Evolutionary conservation across 345 rosid genomes (phyloP).

Genomic region (Pistacia atlantica): DNA sequence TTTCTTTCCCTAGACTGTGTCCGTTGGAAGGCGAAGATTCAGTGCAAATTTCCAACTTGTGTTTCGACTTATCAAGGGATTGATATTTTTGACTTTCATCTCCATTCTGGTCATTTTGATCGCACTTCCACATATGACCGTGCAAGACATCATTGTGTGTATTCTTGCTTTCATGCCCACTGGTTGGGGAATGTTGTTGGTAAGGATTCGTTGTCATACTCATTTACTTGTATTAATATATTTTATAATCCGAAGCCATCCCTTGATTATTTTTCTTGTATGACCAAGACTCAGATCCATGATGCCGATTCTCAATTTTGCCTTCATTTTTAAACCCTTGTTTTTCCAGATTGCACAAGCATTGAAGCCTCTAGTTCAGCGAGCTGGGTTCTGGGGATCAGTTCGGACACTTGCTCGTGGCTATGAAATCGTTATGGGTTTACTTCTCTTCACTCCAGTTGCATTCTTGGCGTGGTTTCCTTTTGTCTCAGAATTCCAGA

Average conservation of each 20-base stretch:
- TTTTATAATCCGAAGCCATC: neutral
- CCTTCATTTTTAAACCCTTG: neutral
- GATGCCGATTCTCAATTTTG: neutral
- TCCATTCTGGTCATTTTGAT: constrained; percentile 76
- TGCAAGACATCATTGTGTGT: constrained; percentile 85
- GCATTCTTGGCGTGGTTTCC: constrained; percentile 99
- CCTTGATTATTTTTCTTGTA: neutral
- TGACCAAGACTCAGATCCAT: too few relatives aligned
- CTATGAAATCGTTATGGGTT: constrained; percentile 90
- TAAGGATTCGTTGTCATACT: constrained; percentile 32
- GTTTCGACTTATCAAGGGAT: constrained; percentile 92
- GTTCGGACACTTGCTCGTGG: constrained; percentile 91
- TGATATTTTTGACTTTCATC: constrained; percentile 85
- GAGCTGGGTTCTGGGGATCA: constrained; percentile 92
- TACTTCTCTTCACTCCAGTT: constrained; percentile 93
- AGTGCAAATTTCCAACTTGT: constrained; percentile 95
- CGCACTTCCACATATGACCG: constrained; percentile 85
- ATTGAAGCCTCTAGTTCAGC: constrained; percentile 68
- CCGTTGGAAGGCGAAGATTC: constrained; percentile 91
- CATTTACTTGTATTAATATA: neutral
- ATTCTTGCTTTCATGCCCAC: constrained; percentile 98
- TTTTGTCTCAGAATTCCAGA: constrained; percentile 95
- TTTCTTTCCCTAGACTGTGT: constrained; percentile 64
- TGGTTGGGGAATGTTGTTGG: constrained; percentile 99
- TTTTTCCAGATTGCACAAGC: constrained; percentile 88